These are phyloP conservation scores for Crithidia bombi DNA, from an alignment of 208 protist species.

Conservation along the genomic window DNA sequence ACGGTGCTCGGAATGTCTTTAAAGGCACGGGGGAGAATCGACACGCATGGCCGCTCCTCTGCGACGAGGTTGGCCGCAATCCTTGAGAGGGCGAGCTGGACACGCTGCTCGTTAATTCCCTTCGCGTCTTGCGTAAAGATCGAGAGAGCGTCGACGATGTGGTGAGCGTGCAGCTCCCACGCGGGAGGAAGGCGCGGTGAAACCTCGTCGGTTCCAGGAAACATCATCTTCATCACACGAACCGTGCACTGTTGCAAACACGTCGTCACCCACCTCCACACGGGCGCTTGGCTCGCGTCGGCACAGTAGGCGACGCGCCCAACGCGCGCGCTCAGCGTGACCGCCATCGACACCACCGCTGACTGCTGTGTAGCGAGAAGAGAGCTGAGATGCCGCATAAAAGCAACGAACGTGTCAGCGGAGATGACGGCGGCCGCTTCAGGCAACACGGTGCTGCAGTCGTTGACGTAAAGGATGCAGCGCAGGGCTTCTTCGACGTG, in stretches of 20 bases:
- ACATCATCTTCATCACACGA: background rate
- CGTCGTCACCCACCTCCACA: background rate
- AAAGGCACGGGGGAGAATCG: background rate
- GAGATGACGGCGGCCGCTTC: conserved; percentile 8
- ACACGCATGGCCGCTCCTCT: background rate
- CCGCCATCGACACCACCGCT: conserved; percentile 20
- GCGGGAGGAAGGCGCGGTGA: background rate
- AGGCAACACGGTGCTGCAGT: background rate
- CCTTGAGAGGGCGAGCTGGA: background rate
- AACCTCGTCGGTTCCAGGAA: background rate
- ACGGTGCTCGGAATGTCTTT: background rate
- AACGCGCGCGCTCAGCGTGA: conserved; percentile 16
- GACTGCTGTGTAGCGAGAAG: conserved; percentile 10
- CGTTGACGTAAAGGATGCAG: background rate
- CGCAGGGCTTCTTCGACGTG: background rate
- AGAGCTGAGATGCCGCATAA: conserved; percentile 21
- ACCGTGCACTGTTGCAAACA: conserved; percentile 5
- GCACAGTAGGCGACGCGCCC: background rate
- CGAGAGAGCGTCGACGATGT: background rate
- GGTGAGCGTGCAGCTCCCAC: background rate
- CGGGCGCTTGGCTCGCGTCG: background rate
- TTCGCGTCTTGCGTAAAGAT: no score
- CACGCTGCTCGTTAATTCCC: background rate
- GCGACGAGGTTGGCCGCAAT: background rate
- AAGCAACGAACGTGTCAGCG: conserved; percentile 15